Evolutionary conservation across 257 asterid genomes (phyloP), one percentile per base, ranked within the genome.

Genomic region (Gentiana macrophylla): DNA sequence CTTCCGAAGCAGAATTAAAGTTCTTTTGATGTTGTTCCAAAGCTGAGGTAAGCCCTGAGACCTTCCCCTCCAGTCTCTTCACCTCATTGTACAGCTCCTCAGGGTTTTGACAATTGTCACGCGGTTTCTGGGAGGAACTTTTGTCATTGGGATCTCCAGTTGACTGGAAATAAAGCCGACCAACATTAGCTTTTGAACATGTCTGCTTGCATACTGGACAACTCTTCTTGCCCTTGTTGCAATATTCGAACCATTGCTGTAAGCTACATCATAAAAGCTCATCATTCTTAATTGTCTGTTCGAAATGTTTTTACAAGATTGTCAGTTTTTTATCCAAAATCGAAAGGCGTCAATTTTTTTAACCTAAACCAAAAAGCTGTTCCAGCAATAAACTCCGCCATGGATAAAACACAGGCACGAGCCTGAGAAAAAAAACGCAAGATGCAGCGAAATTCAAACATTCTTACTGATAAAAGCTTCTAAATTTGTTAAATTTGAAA

Each of bases 201-300:
- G 62, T 62, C 77, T 83, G 95, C 74, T 92, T 92, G 81, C 99
- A 92, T 43, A 88, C 80, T 5, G 99, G 99, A 62, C 99, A 92
- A 53, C 60, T 81, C 83, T 77, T 82, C 94, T 83, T 92, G 69
- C 74, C 67, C 46, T 80, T 82, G 47, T 84, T 84, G 61, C 99
- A 88, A 72, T 86, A 92, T 82, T 92, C 99, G 35, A 92, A 85
- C 97, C 97, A 92, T 67, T 92, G 97, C 50, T 88, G 97, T 62
- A 92, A 83, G 73, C 97, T 92, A 38, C 44, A 38, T 38, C 7
- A 38, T 4, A 35, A 2, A 63, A 52, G 41, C 32, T 24, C 11
- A 61, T 12, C 45, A 34, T 5, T 6, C 6, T 50, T 33, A 57
- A 32, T 7, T 38, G 6, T 3, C 7, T 38, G 44, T 38, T 38